phyloP scores from a whole-genome alignment of 73 alveolate species.

The Paramecium bursaria region DNA sequence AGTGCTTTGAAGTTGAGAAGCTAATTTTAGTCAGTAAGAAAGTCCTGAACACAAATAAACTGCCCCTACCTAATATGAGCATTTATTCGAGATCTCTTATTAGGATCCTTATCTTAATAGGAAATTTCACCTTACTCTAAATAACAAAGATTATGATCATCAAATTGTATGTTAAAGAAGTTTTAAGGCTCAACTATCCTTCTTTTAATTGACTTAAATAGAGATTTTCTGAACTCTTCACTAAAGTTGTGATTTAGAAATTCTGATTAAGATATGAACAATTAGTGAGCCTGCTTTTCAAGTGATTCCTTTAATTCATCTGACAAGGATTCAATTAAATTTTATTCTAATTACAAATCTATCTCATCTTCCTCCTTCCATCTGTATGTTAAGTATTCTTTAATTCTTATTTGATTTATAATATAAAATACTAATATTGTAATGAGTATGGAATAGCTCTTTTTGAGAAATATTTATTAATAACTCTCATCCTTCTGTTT shows the following conservation, averaged over 20 bases:
- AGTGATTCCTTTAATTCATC: conserved; percentile 54
- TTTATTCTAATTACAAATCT: conserved; percentile 43
- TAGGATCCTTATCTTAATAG: not conserved
- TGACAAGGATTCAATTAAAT: not conserved
- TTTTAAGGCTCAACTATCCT: conserved; percentile 28
- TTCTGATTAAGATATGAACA: conserved; percentile 1
- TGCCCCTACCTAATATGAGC: conserved; percentile 13
- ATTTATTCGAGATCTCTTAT: conserved; percentile 20
- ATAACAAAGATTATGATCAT: conserved; percentile 17
- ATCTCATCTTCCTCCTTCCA: conserved; percentile 62
- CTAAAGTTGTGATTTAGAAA: conserved; percentile 9
- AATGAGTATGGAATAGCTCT: conserved; percentile 26
- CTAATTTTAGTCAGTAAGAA: not conserved
- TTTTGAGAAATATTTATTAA: conserved; percentile 35
- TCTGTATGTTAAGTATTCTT: conserved; percentile 37
- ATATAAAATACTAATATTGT: conserved; percentile 6
- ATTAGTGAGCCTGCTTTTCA: conserved; percentile 28
- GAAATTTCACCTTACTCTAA: conserved; percentile 16
- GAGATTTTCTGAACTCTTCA: conserved; percentile 23
- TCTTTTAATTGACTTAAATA: conserved; percentile 45
- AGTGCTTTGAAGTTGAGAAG: conserved; percentile 3
- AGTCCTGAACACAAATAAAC: conserved; percentile 22
- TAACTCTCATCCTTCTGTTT: conserved; percentile 42
- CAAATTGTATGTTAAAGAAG: not conserved
- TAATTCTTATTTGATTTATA: not conserved